phyloP scores from a whole-genome alignment of 768 basidiomycete species.

The Hygrophorus russula region DNA sequence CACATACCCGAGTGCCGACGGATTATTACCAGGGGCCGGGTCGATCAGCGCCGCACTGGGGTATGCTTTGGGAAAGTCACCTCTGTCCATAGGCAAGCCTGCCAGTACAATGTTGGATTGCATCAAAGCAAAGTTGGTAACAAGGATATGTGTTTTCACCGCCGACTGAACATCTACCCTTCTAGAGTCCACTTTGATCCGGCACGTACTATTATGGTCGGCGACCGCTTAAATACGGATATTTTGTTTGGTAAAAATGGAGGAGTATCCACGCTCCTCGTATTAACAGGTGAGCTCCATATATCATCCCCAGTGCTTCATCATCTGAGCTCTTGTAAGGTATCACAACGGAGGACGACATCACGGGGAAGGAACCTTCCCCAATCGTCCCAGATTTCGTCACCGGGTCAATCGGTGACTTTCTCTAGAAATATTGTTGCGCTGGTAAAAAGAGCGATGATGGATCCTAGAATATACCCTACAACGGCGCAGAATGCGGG shows the following conservation, averaged over 20 bases:
- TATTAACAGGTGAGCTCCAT: slow-evolving; percentile 64
- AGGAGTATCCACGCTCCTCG: slow-evolving; percentile 79
- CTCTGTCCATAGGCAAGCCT: slow-evolving; percentile 86
- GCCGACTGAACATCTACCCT: no score
- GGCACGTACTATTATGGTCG: slow-evolving; percentile 83
- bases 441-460: slow-evolving; percentile 40
- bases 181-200: slow-evolving; percentile 80
- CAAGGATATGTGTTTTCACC: background rate
- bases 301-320: slow-evolving; percentile 1
- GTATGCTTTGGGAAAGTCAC: slow-evolving; percentile 57
- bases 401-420: slow-evolving; percentile 71
- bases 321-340: slow-evolving; percentile 32
- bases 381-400: slow-evolving; percentile 73
- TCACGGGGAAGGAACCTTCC: slow-evolving; percentile 61
- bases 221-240: slow-evolving; percentile 92
- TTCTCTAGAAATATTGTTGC: slow-evolving; percentile 26
- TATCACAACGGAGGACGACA: slow-evolving; percentile 63
- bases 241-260: slow-evolving; percentile 87
- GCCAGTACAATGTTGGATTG: slow-evolving; percentile 85
- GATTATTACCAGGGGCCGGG: slow-evolving; percentile 78
- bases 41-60: slow-evolving; percentile 74
- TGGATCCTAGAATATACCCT: slow-evolving; percentile 55
- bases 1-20: slow-evolving; percentile 70
- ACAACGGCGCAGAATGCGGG: slow-evolving; percentile 60
- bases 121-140: slow-evolving; percentile 54